Evolutionary conservation across 2,329 filamentous ascomycete species (phyloP).

Genomic region (Thyridium curvatum): DNA sequence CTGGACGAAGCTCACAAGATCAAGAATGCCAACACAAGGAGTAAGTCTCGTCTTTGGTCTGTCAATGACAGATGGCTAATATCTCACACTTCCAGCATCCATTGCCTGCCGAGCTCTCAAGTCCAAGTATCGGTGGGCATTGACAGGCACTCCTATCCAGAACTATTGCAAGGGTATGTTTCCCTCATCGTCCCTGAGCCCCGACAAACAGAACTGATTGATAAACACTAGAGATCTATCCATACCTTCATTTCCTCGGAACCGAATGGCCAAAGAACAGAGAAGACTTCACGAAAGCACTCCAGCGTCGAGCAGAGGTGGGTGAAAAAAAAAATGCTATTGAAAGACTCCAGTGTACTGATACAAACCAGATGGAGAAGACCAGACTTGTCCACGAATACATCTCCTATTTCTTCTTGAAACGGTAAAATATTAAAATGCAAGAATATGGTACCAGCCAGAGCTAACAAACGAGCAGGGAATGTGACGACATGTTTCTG

Average conservation of each 20-base stretch:
- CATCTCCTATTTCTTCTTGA: no score
- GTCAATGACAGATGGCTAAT: constrained; percentile 27
- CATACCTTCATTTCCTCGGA: constrained; percentile 6
- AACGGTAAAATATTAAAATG: no score
- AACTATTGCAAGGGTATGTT: constrained; percentile 23
- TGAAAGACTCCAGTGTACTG: no score
- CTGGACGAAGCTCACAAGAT: constrained; percentile 52
- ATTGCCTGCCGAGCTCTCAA: constrained; percentile 12
- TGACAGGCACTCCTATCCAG: constrained; percentile 27
- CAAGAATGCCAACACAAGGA: constrained; percentile 35
- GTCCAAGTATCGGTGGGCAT: constrained; percentile 24
- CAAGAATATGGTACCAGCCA: no score
- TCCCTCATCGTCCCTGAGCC: no score
- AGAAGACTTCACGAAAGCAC: constrained; percentile 5
- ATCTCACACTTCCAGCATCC: constrained; percentile 20
- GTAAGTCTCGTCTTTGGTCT: constrained; percentile 14
- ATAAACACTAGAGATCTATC: no score
- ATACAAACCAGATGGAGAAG: no score
- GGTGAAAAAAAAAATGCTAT: no score
- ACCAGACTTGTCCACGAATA: no score
- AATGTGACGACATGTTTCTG: constrained; percentile 17
- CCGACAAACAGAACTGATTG: no score
- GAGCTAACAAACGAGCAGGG: not conserved
- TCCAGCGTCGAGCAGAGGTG: no score
- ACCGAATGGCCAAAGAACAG: constrained; percentile 7